Base-by-base conservation (phyloP, 345 rosid genomes). In the Populus simonii region DNA sequence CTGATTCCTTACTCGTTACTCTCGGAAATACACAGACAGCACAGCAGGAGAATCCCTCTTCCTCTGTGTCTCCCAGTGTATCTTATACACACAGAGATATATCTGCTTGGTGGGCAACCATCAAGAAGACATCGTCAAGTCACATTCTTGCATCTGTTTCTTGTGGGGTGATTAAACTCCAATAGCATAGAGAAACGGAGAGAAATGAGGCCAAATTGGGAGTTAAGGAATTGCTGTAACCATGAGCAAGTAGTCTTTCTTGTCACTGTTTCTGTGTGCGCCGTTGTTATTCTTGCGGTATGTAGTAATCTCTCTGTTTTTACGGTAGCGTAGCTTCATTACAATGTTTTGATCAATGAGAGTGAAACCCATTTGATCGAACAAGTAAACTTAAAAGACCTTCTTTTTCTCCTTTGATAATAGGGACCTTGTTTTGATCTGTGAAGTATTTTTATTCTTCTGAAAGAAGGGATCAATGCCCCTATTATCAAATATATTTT, bases 221-320 rank as follows among this genome's bases (percentile, higher is more conserved):
- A 77, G 70, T 69, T 77, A 11, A 57, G 31, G 70, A 45, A 62
- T 8, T 77, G 80, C 68, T 77, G 80, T 66, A 70, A 77, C 45
- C 80, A 77, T 59, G 80, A 77, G 38, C 80, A 77, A 77, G 74
- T 77, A 7, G 80, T 70, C 41, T 77, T 77, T 61, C 67, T 77
- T 6, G 80, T 70, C 62, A 77, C 80, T 61, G 43, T 77, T 29
- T 59, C 74, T n/a, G 62, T 77, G 29, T 77, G 80, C 62, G 11
- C 74, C 41, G 80, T 77, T 61, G 74, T 77, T 7, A 77, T 77
- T 70, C 74, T 77, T 70, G 80, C 80, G 80, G 80, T 77, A 77
- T 70, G 7, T 31, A 53, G 25, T 41, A 10, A 41, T 35, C 31
- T 55, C 33, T 20, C 23, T 57, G 35, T 18, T 53, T 35, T 61